Conservation (phyloP, 352 stramenopile species). For the Phytophthora cactorum region DNA sequence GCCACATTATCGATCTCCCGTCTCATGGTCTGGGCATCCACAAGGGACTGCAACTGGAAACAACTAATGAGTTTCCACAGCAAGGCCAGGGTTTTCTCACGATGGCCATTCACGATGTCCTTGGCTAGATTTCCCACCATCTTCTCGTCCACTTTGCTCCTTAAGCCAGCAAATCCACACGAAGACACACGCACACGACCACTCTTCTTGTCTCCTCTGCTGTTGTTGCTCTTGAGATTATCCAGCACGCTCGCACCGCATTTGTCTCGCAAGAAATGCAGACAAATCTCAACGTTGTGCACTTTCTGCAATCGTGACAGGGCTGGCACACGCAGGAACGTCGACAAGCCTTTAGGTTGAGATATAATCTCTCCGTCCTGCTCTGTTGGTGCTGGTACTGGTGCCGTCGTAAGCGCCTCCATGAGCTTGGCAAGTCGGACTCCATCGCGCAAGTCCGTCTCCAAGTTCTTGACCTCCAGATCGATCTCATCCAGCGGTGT, state of each 20-base stretch:
- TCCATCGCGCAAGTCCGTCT: constrained; percentile 96
- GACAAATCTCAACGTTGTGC: constrained; percentile 95
- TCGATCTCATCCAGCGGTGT: constrained; percentile 95
- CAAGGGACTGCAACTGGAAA: constrained; percentile 90
- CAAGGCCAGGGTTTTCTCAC: constrained; percentile 94
- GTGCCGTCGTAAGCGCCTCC: constrained; percentile 86
- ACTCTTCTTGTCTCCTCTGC: constrained; percentile 17
- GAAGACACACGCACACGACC: constrained; percentile 39
- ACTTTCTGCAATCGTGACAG: constrained; percentile 96
- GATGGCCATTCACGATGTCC: constrained; percentile 96
- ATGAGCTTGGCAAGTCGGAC: constrained; percentile 93
- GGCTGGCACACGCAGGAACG: constrained; percentile 92
- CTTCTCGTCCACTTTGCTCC: constrained; percentile 62
- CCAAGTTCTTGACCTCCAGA: constrained; percentile 92
- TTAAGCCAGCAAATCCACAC: constrained; percentile 57
- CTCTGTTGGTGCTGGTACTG: constrained; percentile 8
- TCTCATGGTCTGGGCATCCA: constrained; percentile 76
- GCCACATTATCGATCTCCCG: constrained; percentile 82
- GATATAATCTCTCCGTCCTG: constrained; percentile 5
- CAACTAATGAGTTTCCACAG: constrained; percentile 94
- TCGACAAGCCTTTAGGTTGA: constrained; percentile 55
- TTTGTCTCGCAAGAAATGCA: constrained; percentile 84
- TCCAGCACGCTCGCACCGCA: constrained; percentile 65
- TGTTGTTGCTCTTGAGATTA: constrained; percentile 47
- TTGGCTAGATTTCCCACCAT: constrained; percentile 79